A percentile compares a stretch with the other conserved stretches of the same genome.
Evolutionary conservation across 2,329 filamentous ascomycete species (phyloP).

Genomic region (Bimuria novae-zelandiae): DNA sequence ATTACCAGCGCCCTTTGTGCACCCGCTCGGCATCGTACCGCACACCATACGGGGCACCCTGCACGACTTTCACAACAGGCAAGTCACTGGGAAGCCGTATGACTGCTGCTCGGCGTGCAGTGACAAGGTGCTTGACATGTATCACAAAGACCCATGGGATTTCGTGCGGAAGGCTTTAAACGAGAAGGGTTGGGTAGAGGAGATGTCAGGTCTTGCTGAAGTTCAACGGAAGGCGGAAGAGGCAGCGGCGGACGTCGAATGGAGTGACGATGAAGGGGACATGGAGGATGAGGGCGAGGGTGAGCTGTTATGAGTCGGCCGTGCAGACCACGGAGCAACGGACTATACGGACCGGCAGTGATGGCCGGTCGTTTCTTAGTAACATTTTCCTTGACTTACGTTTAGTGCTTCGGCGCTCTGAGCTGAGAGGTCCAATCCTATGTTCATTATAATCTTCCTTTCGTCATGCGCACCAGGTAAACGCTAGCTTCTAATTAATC

Average conservation of each 20-base stretch:
- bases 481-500: too few species aligned
- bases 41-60: constrained; percentile 82
- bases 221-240: constrained; percentile 60
- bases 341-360: too few species aligned
- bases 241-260: constrained; percentile 60
- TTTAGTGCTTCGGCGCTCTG: too few species aligned
- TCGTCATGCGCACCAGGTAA: too few species aligned
- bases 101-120: constrained; percentile 83
- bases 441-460: too few species aligned
- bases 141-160: constrained; percentile 70
- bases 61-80: constrained; percentile 72
- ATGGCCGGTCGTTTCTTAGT: too few species aligned
- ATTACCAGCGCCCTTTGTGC: constrained; percentile 39
- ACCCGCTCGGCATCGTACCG: constrained; percentile 75
- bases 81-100: constrained; percentile 75
- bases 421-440: too few species aligned
- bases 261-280: constrained; percentile 65
- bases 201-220: constrained; percentile 74
- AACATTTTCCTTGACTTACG: too few species aligned
- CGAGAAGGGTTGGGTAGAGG: constrained; percentile 77
- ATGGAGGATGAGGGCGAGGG: constrained; percentile 29
- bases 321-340: too few species aligned
- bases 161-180: constrained; percentile 77
- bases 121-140: constrained; percentile 68
- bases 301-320: constrained; percentile 5